Conservation (phyloP, 768 basidiomycete species). For the Phanerodontia chrysosporium region DNA sequence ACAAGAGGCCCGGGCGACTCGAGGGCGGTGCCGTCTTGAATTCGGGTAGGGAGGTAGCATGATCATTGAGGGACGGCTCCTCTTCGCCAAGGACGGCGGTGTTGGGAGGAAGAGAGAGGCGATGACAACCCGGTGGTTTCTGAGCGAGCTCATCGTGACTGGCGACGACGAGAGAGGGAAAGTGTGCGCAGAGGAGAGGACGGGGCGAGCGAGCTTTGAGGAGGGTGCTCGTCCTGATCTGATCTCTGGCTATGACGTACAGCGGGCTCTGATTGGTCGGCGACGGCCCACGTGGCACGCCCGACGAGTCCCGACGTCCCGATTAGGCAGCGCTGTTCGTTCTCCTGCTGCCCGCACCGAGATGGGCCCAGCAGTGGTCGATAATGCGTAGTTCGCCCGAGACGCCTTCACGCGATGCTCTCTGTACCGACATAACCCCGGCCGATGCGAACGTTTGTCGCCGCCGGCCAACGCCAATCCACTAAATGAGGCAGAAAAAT, state of each 20-base stretch:
- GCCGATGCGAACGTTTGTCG: not conserved
- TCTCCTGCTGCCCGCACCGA: not conserved
- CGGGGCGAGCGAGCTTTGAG: not conserved
- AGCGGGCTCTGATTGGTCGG: not conserved
- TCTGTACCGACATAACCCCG: not conserved
- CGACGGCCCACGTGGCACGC: not conserved
- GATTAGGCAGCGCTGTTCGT: constrained; percentile 1
- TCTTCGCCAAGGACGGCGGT: constrained; percentile 64
- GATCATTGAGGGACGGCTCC: constrained; percentile 43
- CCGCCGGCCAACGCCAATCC: not conserved
- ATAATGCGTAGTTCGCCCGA: constrained; percentile 1
- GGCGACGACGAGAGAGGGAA: constrained; percentile 13
- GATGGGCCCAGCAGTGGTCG: not conserved
- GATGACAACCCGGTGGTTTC: constrained; percentile 71
- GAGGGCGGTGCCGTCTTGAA: constrained; percentile 13
- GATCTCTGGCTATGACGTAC: constrained; percentile 9
- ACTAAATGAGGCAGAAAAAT: not conserved
- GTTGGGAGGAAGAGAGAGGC: constrained; percentile 79
- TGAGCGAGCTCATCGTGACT: constrained; percentile 59
- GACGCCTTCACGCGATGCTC: not conserved
- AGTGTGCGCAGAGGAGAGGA: constrained; percentile 1
- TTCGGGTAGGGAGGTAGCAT: constrained; percentile 16
- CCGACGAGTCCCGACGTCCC: not conserved
- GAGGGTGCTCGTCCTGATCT: not conserved
- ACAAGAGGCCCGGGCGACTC: constrained; percentile 10